Evolutionary conservation across 75 land plant genomes (phyloP).

Genomic region (Pinus tabuliformis): DNA sequence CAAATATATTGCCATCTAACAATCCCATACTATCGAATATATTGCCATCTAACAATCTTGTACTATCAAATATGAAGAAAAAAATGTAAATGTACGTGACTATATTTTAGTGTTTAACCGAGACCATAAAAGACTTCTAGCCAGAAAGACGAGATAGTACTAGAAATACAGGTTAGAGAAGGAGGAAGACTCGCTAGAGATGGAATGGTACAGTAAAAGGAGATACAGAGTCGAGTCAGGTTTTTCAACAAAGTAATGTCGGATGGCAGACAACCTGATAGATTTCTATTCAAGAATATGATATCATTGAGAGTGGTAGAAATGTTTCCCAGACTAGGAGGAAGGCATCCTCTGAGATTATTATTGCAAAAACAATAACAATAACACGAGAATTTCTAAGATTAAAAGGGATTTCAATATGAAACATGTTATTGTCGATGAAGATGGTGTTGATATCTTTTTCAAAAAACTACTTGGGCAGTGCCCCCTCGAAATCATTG

Average conservation of each 20-base stretch:
- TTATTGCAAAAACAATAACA: conserved; percentile 55
- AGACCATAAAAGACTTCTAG: no score
- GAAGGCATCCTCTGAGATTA: conserved; percentile 30
- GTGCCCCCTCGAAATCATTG: conserved; percentile 46
- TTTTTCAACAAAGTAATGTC: conserved; percentile 16
- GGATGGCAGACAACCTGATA: conserved; percentile 20
- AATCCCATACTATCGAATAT: no score
- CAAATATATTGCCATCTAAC: no score
- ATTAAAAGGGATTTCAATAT: conserved; percentile 22
- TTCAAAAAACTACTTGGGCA: conserved; percentile 36
- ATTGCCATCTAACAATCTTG: no score
- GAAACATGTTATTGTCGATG: conserved; percentile 38
- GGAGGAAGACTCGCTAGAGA: no score
- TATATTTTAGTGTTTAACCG: no score
- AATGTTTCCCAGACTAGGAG: conserved; percentile 33
- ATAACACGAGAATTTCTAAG: conserved; percentile 41
- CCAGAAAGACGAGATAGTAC: no score
- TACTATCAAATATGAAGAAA: no score
- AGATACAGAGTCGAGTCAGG: neutral
- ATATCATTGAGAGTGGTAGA: conserved; percentile 27
- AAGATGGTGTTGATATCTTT: conserved; percentile 49
- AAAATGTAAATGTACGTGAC: no score
- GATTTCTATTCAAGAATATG: conserved; percentile 13
- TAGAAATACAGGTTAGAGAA: no score
- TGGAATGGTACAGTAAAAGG: no score